Conservation (phyloP, 2,329 filamentous ascomycete genomes). For the Stagonosporopsis cucurbitacearum region DNA sequence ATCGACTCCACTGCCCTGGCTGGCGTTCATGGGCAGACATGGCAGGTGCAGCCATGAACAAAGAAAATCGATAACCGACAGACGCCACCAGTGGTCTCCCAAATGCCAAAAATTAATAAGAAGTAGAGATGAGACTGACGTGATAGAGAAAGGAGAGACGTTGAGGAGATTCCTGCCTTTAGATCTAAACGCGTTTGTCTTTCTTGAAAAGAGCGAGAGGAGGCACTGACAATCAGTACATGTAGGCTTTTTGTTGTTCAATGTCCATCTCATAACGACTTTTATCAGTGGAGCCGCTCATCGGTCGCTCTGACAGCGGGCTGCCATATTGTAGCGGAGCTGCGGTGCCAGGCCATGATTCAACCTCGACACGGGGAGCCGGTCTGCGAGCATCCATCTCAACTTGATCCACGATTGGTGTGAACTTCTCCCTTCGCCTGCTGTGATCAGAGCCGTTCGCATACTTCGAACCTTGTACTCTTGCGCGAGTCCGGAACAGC, state of each 20-base stretch:
- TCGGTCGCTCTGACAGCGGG: slow-evolving; percentile 35
- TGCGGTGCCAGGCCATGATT: slow-evolving; percentile 32
- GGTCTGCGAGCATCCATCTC: slow-evolving; percentile 45
- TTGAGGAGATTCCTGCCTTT: slow-evolving; percentile 25
- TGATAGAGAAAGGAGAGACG: slow-evolving; percentile 24
- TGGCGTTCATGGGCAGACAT: background rate
- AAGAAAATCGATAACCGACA: slow-evolving; percentile 23
- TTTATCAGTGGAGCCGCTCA: slow-evolving; percentile 45
- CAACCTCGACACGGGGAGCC: slow-evolving; percentile 30
- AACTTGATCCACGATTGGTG: slow-evolving; percentile 41
- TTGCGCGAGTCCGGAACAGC: slow-evolving; percentile 45
- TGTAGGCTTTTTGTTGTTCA: slow-evolving; percentile 47
- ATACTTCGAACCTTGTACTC: slow-evolving; percentile 38
- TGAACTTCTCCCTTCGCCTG: slow-evolving; percentile 41
- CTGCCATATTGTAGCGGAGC: slow-evolving; percentile 24
- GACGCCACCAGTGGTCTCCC: slow-evolving; percentile 23
- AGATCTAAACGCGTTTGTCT: slow-evolving; percentile 19
- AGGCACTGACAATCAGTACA: slow-evolving; percentile 39
- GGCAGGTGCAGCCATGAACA: slow-evolving; percentile 5
- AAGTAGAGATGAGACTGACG: slow-evolving; percentile 19
- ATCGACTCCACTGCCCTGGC: slow-evolving; percentile 12
- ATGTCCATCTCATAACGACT: slow-evolving; percentile 44
- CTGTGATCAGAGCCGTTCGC: slow-evolving; percentile 42
- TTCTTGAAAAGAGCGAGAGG: slow-evolving; percentile 13
- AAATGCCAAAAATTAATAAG: slow-evolving; percentile 22